Evolutionary conservation across 257 asterid genomes (phyloP).

Genomic region (Paulownia fortunei): DNA sequence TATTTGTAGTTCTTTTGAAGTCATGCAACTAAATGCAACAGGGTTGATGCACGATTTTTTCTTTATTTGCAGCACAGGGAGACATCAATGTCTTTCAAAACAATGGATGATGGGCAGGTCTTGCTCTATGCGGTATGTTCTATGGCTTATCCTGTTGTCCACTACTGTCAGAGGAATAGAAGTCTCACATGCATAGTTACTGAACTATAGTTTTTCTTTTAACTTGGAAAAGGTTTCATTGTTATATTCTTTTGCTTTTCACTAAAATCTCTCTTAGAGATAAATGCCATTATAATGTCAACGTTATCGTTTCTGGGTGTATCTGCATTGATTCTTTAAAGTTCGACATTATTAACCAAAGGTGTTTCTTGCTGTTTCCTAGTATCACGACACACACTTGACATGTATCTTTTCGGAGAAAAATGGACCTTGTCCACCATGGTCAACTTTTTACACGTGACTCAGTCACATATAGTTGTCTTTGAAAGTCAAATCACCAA

Average conservation of each 20-base stretch:
- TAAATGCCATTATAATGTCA: not conserved
- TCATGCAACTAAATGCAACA: constrained; percentile 6
- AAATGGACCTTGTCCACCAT: not conserved
- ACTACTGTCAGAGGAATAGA: constrained; percentile 9
- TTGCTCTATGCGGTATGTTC: constrained; percentile 89
- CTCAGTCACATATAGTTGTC: not conserved
- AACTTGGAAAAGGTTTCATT: not conserved
- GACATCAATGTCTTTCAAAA: constrained; percentile 96
- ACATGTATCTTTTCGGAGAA: constrained; percentile 4
- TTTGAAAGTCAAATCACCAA: not conserved
- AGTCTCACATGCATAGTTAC: constrained; percentile 26
- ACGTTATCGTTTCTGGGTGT: constrained; percentile 1
- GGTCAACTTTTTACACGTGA: not conserved
- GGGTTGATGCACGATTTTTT: constrained; percentile 21
- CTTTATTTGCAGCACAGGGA: constrained; percentile 81
- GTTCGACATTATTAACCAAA: not conserved
- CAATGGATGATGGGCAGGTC: constrained; percentile 98
- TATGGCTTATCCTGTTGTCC: constrained; percentile 14
- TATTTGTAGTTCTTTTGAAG: constrained; percentile 8
- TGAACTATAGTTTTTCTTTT: constrained; percentile 8
- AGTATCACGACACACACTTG: not conserved
- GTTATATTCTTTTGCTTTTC: not conserved
- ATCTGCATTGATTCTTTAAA: not conserved
- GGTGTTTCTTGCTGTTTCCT: not conserved
- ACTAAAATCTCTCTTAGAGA: not conserved